phyloP scores from a whole-genome alignment of 257 asterid species.

The Penstemon davidsonii region DNA sequence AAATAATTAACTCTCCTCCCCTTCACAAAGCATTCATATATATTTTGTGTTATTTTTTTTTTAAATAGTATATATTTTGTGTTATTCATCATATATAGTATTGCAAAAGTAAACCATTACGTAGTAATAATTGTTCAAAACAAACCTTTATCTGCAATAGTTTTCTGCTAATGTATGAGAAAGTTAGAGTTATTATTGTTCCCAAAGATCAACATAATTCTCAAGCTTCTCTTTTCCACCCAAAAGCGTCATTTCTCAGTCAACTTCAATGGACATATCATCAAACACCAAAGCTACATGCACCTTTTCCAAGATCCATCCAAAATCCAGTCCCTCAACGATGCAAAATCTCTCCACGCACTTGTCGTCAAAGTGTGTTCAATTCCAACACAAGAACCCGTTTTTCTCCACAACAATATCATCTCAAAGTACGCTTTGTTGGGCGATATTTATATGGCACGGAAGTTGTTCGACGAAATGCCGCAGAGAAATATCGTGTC shows the following conservation, averaged over 20 bases:
- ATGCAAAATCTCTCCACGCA: constrained; percentile 61
- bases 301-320: constrained; percentile 51
- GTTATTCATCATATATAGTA: too few relatives aligned
- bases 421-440: constrained; percentile 34
- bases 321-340: constrained; percentile 40
- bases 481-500: constrained; percentile 56
- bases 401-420: constrained; percentile 56
- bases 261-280: constrained; percentile 35
- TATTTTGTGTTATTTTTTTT: too few relatives aligned
- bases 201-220: constrained; percentile 15
- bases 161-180: constrained; percentile 42
- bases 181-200: constrained; percentile 20
- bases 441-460: constrained; percentile 44
- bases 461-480: constrained; percentile 69
- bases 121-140: too few relatives aligned
- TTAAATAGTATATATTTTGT: too few relatives aligned
- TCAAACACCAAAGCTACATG: constrained; percentile 36
- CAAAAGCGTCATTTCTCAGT: constrained; percentile 31
- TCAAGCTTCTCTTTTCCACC: constrained; percentile 21
- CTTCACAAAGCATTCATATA: too few relatives aligned
- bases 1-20: too few relatives aligned
- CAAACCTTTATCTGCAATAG: too few relatives aligned
- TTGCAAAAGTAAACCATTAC: too few relatives aligned
- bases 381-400: constrained; percentile 41
- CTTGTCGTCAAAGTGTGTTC: constrained; percentile 52